Base-by-base conservation (phyloP, 140 eudicot species). In the Ambrosia hybrid region DNA sequence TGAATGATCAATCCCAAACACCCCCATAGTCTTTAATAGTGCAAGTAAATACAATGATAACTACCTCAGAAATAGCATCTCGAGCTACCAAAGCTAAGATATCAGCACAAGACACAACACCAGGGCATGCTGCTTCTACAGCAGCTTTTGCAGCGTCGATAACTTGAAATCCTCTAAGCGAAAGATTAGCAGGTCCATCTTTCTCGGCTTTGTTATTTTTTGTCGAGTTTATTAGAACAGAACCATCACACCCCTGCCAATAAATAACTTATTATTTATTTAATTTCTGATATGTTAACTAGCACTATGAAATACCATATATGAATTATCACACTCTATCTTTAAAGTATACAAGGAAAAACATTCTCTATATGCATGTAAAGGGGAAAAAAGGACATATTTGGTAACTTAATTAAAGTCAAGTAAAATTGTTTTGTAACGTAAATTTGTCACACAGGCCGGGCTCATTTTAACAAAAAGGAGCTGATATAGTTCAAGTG, bases 51-150 rank as follows among this genome's bases (percentile, higher is more conserved):
- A 39, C 1, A 3, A 39, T 39, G 45, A 39, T 39, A 39, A 2
- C 6, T 39, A 39, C 45, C 45, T 39, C 3, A 39, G 9, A 46
- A 46, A 46, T 76, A 0, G 95, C 86, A 58, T 87, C 95, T 43
- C 95, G 73, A 46, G 88, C 82, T 38, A 77, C 85, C 69, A 87
- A 76, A 15, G 90, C 83, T 6, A 88, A 14, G 38, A 88, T 82
- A 80, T 88, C 95, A 0, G 95, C 86, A 9, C 90, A 88, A 14
- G 90, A 88, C 3, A 88, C 95, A 16, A 60, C 73, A 1, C 85
- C 78, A 2, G 90, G 95, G 52, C 95, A 88, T 33, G 45, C 33
- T 4, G 58, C 71, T 52, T 88, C 95, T 15, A 88, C 12, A 0
- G 73, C 84, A 61, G 82, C 2, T 57, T 88, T 88, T 5, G 65